Base-by-base conservation (phyloP, 2,329 filamentous ascomycete genomes). In the Pseudocercospora fuligena region DNA sequence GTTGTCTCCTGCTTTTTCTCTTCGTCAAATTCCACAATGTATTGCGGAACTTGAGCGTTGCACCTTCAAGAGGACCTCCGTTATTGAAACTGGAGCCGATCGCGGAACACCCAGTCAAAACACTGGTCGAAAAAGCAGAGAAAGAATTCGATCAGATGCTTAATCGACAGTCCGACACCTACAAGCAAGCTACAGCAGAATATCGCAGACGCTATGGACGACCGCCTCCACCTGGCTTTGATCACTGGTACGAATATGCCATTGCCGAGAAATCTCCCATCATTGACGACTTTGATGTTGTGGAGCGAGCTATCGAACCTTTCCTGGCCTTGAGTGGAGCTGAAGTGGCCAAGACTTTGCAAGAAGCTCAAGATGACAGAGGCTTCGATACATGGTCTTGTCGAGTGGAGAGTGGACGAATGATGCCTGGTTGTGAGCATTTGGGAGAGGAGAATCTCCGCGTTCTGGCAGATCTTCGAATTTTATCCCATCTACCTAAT, bases 151-250 rank as follows among this genome's bases (percentile, higher is more conserved):
- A 66, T n/a, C 49, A 67, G 23, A 59, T 60, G 27, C 23, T 69
- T 14, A 46, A 58, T n/a, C 60, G 58, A 25, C 67, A 69, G 59
- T 70, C 66, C n/a, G 36, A 14, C 14, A 66, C 61, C 5, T 49
- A 43, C 29, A 61, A 66, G 31, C 46, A 54, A 36, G 64, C 64
- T 7, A 58, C 29, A 3, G 36, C 40, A 4, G 75, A 76, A 43
- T 84, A 85, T 63, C 73, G 79, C 14, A 53, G 72, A 5, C 75
- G 79, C 14, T 75, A 80, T 65, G 80, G 80, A 2, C 75, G 82
- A 31, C 78, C 82, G 62, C 82, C 83, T 21, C 83, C 83, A 1
- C 83, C 82, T 3, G 76, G 77, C 0, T 85, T 84, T 66, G 80
- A 81, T 21, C 66, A 74, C 56, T 84, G 83, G 82, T 80, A 77